Evolutionary conservation across 1,284 basidiomycete genomes (phyloP).

Genomic region (Naganishia sp.): DNA sequence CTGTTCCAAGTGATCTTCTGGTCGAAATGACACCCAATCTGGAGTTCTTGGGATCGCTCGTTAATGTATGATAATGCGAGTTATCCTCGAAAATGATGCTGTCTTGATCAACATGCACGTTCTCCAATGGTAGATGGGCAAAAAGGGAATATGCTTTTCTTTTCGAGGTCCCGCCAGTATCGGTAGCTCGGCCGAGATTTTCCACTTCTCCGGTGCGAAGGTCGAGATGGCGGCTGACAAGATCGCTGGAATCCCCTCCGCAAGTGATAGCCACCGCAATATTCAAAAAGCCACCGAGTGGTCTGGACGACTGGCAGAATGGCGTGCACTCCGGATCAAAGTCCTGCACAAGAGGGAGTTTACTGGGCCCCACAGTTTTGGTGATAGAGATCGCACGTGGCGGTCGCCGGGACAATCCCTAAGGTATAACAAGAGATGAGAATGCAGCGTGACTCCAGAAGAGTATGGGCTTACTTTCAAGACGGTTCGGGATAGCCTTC

Average conservation of each 20-base stretch:
- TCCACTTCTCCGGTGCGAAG: not conserved
- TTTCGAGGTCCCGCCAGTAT: not conserved
- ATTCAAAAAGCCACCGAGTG: not conserved
- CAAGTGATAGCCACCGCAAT: not conserved
- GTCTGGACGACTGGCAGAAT: not conserved
- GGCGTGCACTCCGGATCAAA: not conserved
- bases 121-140: conserved; percentile 1
- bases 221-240: not conserved
- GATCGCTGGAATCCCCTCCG: not conserved
- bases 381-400: conserved; percentile 8
- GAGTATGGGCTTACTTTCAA: not conserved
- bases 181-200: not conserved
- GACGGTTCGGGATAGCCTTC: conserved; percentile 8
- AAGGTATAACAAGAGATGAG: not conserved
- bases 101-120: not conserved
- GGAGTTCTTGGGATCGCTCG: not conserved
- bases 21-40: not conserved
- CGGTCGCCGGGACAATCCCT: conserved; percentile 15
- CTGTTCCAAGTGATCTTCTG: not conserved
- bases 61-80: conserved; percentile 4
- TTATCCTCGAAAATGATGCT: conserved; percentile 3
- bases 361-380: not conserved
- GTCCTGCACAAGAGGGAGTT: not conserved
- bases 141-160: not conserved
- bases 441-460: not conserved